Conservation (phyloP, 1,284 basidiomycete species). For the Hortiboletus rubellus region DNA sequence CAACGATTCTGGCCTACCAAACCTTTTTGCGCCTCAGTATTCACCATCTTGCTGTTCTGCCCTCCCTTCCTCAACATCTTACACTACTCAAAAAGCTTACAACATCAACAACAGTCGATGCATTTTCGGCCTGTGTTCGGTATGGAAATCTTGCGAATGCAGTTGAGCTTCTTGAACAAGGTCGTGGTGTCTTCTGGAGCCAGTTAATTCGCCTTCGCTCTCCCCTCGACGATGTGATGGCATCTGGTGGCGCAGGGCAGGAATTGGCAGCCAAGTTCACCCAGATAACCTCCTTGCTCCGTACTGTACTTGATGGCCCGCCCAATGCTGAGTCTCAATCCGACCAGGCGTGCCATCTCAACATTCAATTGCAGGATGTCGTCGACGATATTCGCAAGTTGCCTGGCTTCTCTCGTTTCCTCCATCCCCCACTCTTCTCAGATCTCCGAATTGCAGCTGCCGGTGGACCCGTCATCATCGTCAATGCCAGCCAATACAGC, state of each 20-base stretch:
- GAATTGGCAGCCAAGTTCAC: neutral
- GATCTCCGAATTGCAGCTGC: neutral
- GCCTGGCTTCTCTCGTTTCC: neutral
- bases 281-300: neutral
- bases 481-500: neutral
- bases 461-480: neutral
- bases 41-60: neutral
- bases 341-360: neutral
- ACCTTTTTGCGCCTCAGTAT: neutral
- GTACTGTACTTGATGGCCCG: neutral
- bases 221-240: neutral
- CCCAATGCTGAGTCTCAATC: neutral
- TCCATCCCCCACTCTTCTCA: neutral
- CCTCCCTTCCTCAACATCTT: neutral
- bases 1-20: neutral
- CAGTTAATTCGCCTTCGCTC: neutral
- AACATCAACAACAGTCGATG: neutral
- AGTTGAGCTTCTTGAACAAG: constrained; percentile 2
- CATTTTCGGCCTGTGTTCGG: neutral
- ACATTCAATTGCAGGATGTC: neutral
- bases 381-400: neutral
- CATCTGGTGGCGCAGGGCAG: neutral
- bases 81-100: neutral
- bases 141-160: neutral
- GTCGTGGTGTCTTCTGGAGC: neutral